Evolutionary conservation across 192 early-diverging fungal genomes (phyloP).

Genomic region (Backusella westeae): DNA sequence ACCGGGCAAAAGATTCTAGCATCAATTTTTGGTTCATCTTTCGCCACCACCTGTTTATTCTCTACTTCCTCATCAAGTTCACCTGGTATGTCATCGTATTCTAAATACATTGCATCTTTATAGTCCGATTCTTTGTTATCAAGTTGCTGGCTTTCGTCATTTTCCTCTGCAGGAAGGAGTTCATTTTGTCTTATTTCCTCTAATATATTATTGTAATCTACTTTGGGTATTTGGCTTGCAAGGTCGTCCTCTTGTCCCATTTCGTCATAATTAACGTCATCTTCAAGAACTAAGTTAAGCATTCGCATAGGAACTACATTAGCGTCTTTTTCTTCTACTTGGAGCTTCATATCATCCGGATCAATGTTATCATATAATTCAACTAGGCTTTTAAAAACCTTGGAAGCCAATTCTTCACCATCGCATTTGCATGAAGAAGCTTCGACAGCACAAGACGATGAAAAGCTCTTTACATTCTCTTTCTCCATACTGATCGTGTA

Average conservation of each 20-base stretch:
- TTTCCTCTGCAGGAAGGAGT: neutral
- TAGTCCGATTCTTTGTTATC: neutral
- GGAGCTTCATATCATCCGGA: neutral
- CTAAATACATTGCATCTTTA: neutral
- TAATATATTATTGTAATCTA: neutral
- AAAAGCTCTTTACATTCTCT: neutral
- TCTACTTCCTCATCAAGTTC: neutral
- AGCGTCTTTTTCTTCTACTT: neutral
- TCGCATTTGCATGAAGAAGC: neutral
- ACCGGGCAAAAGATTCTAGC: neutral
- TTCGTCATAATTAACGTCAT: neutral
- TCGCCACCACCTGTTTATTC: neutral
- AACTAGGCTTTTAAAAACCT: neutral
- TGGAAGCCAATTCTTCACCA: neutral
- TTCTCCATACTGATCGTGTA: neutral
- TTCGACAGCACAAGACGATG: neutral
- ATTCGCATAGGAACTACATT: neutral
- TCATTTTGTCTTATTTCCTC: neutral
- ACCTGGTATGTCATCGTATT: neutral
- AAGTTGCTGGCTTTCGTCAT: neutral
- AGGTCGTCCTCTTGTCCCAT: neutral
- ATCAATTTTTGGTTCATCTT: neutral
- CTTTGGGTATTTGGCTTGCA: neutral
- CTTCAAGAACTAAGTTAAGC: neutral
- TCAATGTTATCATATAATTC: neutral